Conservation (phyloP, 1,139 yeast species). For the Geotrichum candidum region DNA sequence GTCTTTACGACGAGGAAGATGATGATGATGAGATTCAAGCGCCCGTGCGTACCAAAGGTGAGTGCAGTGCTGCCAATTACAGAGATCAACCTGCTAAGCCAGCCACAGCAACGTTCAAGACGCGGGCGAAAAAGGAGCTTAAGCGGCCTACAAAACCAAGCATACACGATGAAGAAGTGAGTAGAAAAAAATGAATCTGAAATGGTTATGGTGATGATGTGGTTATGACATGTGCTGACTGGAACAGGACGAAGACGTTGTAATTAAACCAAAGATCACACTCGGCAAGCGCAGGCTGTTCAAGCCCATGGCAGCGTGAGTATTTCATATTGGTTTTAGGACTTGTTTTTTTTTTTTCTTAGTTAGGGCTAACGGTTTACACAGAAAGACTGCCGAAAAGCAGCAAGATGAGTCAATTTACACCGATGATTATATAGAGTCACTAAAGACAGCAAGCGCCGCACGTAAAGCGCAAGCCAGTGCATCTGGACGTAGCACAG, state of each 20-base stretch:
- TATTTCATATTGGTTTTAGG: background rate
- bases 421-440: constrained; percentile 11
- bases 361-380: background rate
- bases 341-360: background rate
- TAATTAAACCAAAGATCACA: background rate
- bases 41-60: background rate
- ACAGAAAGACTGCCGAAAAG: background rate
- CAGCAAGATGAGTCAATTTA: background rate
- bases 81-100: background rate
- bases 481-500: background rate
- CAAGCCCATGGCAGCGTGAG: constrained; percentile 5
- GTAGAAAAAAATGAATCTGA: background rate
- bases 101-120: constrained; percentile 1
- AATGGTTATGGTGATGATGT: background rate
- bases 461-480: constrained; percentile 17
- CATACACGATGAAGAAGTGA: background rate
- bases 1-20: constrained; percentile 8
- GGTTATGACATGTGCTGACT: background rate
- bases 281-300: constrained; percentile 2
- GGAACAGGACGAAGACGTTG: background rate
- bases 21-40: background rate
- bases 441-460: constrained; percentile 7
- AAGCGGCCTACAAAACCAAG: background rate
- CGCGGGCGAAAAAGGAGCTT: constrained; percentile 5
- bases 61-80: background rate